These are phyloP conservation scores for Salix arbutifolia DNA, from an alignment of 345 rosid genomes.

Conservation along the genomic window DNA sequence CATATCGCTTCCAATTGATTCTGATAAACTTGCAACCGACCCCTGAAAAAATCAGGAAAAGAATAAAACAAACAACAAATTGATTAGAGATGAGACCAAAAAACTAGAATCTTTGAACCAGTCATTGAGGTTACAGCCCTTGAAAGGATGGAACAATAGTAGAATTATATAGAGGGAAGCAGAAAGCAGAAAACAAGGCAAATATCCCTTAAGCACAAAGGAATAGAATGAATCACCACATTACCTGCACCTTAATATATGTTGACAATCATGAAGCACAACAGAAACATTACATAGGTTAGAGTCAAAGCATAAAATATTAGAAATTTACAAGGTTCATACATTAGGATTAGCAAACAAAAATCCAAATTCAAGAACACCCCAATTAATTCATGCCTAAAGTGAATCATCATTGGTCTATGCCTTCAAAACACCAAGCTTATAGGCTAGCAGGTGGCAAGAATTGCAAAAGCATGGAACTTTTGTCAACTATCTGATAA, in stretches of 20 bases:
- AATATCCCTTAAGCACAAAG: not conserved
- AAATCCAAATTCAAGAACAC: not conserved
- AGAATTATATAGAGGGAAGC: not conserved
- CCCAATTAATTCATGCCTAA: not conserved
- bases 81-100: not conserved
- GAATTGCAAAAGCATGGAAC: not conserved
- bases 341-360: not conserved
- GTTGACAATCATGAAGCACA: not conserved
- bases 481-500: not conserved
- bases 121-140: not conserved
- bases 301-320: too few species aligned
- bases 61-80: not conserved
- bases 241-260: too few species aligned
- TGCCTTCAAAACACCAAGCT: not conserved
- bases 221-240: too few species aligned
- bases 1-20: slow-evolving; percentile 11
- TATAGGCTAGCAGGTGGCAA: not conserved
- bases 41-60: slow-evolving; percentile 36
- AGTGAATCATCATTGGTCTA: not conserved
- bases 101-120: not conserved
- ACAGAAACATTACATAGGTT: not conserved
- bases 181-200: not conserved
- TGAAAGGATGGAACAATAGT: not conserved
- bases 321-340: too few species aligned
- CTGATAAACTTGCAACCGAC: slow-evolving; percentile 31